Percentiles rank a stretch among this genome's conserved stretches.
These are phyloP conservation scores for Aspergillus diversus DNA, from an alignment of 495 filamentous ascomycete species.

Conservation along the genomic window DNA sequence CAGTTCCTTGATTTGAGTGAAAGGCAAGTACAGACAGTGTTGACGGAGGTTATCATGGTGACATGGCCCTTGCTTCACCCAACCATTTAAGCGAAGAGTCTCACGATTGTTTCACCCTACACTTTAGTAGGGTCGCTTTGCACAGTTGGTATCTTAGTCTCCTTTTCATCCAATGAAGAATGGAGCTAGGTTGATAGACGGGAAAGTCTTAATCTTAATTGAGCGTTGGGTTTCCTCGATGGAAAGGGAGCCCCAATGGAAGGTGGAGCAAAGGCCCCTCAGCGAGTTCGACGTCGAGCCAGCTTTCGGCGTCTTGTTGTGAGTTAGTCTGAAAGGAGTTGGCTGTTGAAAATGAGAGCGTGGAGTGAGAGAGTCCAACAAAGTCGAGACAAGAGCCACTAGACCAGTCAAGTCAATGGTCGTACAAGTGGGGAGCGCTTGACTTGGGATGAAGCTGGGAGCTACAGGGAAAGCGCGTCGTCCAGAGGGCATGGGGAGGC, in stretches of 20 bases:
- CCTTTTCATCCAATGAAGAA: not conserved
- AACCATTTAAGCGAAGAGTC: constrained; percentile 9
- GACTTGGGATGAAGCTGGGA: too few relatives aligned
- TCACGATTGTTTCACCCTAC: constrained; percentile 20
- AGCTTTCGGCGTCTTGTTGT: too few relatives aligned
- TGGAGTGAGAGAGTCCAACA: too few relatives aligned
- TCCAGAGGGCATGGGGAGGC: not conserved
- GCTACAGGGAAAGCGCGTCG: too few relatives aligned
- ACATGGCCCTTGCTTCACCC: too few relatives aligned
- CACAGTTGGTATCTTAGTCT: not conserved
- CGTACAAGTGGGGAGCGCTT: too few relatives aligned
- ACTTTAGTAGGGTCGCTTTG: not conserved
- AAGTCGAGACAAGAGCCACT: too few relatives aligned
- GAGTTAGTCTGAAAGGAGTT: too few relatives aligned
- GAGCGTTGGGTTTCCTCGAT: not conserved
- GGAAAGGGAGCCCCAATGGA: not conserved
- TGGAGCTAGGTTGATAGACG: not conserved
- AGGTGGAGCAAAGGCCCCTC: not conserved
- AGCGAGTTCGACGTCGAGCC: not conserved
- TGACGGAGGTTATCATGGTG: too few relatives aligned
- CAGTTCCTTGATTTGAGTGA: not conserved
- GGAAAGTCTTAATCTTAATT: not conserved
- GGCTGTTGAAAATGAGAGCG: not conserved
- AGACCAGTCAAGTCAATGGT: too few relatives aligned
- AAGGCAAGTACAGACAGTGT: too few relatives aligned